Base-by-base conservation (phyloP, 768 basidiomycete genomes). In the Podaxis pistillaris region DNA sequence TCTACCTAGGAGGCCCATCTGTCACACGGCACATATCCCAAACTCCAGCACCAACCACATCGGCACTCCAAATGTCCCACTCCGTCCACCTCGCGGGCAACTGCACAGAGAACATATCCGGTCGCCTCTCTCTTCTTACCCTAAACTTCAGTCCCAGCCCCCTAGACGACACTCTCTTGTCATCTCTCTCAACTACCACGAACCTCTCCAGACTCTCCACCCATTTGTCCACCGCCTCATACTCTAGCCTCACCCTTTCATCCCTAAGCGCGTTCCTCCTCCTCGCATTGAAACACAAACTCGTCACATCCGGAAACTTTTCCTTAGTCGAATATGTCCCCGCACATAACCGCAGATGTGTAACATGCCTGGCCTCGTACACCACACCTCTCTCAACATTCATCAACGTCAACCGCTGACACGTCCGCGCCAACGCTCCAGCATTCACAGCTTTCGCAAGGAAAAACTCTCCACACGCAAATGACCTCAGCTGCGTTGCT, bases 1-100 rank as follows among this genome's bases (percentile, higher is more conserved):
- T 28, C 49, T 52, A 53, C 65, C 38, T 50, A 11, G 33, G 0
- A 0, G 37, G 44, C 44, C 6, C 37, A 52, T 19, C 37, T 1
- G 54, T 2, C 41, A 68, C 65, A 13, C 63, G 64, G 62, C 71
- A 72, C 36, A 70, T 63, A 50, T 71, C 67, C 78, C 77, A 78
- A 52, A 78, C 65, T 24, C 75, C 73, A 38, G 65, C 59, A 3
- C 69, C 72, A 6, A 64, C 64, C 3, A 68, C 72, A 40, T 67
- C 72, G 59, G 75, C 73, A 40, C 74, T 72, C 77, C 78, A 79
- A 28, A 75, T 69, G 47, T 75, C 72, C 63, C 75, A 64, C 67
- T 78, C 78, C 28, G 75, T 74, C 49, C 67, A 63, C 50, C 70
- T 68, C 36, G 67, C 63, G 3, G 71, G 71, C 8, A 76, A 55